Base-by-base conservation (phyloP, 305 asterid species). In the Caryopteris hybrid region DNA sequence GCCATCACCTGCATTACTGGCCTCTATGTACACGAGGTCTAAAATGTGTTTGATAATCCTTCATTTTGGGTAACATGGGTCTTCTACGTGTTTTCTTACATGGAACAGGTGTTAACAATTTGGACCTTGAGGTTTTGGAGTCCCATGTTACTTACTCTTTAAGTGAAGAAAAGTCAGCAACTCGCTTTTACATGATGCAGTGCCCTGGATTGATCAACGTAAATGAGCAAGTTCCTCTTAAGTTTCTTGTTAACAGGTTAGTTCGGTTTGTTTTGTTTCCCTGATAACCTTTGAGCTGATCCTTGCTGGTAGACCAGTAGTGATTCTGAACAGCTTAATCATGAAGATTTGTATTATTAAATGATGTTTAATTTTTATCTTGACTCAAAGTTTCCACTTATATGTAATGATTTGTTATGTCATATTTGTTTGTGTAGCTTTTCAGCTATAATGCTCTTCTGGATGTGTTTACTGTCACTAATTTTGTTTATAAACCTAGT, bases 111-210 rank as follows among this genome's bases (percentile, higher is more conserved):
- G 65, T 84, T 50, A 66, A 46, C 61, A 75, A 63, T 63, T 57
- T 77, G 21, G 79, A 79, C 11, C 80, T 86, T 45, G 69, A 43
- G 72, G 76, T 84, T 67, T 61, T 88, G 81, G 88, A 74, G 75
- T 75, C 76, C 61, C 82, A 80, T 58, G 53, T 50, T 17, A 73
- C 80, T 12, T 84, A 84, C 76, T 81, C 93, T 38, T 46, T 78
- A 55, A 82, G 72, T 64, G 68, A 83, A 74, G 80, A 71, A 72
- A 86, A 80, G 75, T 56, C 88, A 21, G 70, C 88, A 5, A 54
- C 86, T 55, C 79, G 63, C 50, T 78, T 86, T 63, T 88, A 78
- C 59, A 61, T 88, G 56, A 74, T 88, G 83, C 89, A 72, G 68
- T 71, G 69, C 69, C 20, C 75, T 47, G 75, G 74, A 66, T 71